Evolutionary conservation across 768 basidiomycete genomes (phyloP).

Genomic region (Lactarius evosmus): DNA sequence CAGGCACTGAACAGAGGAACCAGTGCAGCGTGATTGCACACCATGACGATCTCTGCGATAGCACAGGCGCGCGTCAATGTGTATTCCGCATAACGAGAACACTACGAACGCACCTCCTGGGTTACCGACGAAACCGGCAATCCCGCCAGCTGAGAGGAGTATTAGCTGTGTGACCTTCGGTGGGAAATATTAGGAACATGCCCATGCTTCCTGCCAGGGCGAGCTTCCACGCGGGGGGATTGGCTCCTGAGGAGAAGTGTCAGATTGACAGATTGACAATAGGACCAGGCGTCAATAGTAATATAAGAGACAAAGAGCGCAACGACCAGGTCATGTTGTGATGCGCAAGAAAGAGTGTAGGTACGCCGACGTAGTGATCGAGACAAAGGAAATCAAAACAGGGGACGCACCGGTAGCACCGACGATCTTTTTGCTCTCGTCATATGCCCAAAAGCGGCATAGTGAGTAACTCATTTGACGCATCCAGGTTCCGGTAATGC

Average conservation of each 20-base stretch:
- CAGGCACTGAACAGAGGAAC: neutral
- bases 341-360: neutral
- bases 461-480: slow-evolving; percentile 92
- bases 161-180: neutral
- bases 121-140: slow-evolving; percentile 87
- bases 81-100: neutral
- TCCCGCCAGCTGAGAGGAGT: slow-evolving; percentile 60
- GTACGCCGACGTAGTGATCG: too few relatives aligned
- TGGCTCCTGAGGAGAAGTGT: slow-evolving; percentile 41
- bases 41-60: slow-evolving; percentile 71
- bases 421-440: slow-evolving; percentile 81
- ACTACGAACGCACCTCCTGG: slow-evolving; percentile 58
- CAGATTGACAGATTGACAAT: neutral
- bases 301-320: neutral
- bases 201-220: slow-evolving; percentile 84
- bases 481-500: slow-evolving; percentile 84
- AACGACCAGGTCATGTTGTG: neutral
- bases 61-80: neutral
- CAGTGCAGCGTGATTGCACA: neutral
- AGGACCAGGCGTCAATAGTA: neutral
- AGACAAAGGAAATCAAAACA: slow-evolving; percentile 1
- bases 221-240: slow-evolving; percentile 78
- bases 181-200: slow-evolving; percentile 30
- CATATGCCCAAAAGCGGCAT: slow-evolving; percentile 92
- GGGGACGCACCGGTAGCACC: slow-evolving; percentile 49